Evolutionary conservation across 2,329 filamentous ascomycete genomes (phyloP).

Genomic region (Lanzia echinophila): DNA sequence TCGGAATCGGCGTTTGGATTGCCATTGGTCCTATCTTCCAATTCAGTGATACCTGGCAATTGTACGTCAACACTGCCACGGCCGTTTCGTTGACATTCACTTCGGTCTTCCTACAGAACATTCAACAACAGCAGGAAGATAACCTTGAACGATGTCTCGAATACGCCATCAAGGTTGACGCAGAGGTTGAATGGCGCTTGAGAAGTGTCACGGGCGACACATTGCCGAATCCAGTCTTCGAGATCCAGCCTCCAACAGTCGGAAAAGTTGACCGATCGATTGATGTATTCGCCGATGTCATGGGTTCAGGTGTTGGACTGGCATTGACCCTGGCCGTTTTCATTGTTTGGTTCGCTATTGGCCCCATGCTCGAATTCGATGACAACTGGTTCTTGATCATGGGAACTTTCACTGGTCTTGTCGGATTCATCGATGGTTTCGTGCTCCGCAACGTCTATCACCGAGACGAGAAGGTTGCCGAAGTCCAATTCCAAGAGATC

Average conservation of each 20-base stretch:
- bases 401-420: conserved; percentile 40
- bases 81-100: conserved; percentile 38
- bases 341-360: conserved; percentile 34
- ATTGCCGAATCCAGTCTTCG: conserved; percentile 28
- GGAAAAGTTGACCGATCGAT: conserved; percentile 33
- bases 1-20: conserved; percentile 15
- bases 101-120: conserved; percentile 33
- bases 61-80: conserved; percentile 37
- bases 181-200: conserved; percentile 29
- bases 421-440: conserved; percentile 39
- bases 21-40: conserved; percentile 13
- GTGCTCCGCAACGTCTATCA: conserved; percentile 38
- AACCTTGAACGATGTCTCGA: conserved; percentile 30
- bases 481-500: conserved; percentile 15
- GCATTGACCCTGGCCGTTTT: conserved; percentile 33
- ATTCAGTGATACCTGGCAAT: conserved; percentile 16
- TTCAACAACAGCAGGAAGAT: conserved; percentile 32
- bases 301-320: conserved; percentile 37
- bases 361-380: conserved; percentile 34
- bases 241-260: conserved; percentile 29
- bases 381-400: conserved; percentile 42
- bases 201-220: conserved; percentile 30
- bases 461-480: conserved; percentile 23
- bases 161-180: conserved; percentile 30
- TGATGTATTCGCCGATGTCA: conserved; percentile 38